A percentile compares a stretch with the other conserved stretches of the same genome.
These are phyloP conservation scores for Ogataea paradorogensis DNA, from an alignment of 805 yeast genomes.

Conservation along the genomic window DNA sequence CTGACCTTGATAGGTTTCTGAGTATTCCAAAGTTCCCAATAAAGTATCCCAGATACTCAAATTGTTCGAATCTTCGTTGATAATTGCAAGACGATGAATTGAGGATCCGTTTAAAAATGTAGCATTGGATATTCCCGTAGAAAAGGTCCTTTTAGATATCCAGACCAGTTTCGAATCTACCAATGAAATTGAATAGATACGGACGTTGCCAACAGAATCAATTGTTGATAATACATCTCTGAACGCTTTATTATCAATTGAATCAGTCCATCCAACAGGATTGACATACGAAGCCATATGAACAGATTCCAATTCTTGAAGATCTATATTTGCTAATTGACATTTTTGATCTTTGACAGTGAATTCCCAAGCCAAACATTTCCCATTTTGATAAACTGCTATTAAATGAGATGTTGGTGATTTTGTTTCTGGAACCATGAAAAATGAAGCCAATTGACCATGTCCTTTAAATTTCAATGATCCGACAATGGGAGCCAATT, in stretches of 20 bases:
- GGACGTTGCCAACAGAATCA: slow-evolving; percentile 47
- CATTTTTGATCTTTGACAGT: slow-evolving; percentile 21
- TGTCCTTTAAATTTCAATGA: slow-evolving; percentile 5
- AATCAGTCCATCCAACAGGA: slow-evolving; percentile 56
- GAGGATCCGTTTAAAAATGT: slow-evolving; percentile 69
- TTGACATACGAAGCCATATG: slow-evolving; percentile 50
- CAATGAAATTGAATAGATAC: slow-evolving; percentile 44
- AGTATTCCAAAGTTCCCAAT: slow-evolving; percentile 64
- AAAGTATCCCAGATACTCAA: slow-evolving; percentile 80
- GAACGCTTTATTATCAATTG: slow-evolving; percentile 25
- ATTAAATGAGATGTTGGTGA: slow-evolving; percentile 42
- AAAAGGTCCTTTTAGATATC: slow-evolving; percentile 47
- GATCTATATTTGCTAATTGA: slow-evolving; percentile 24
- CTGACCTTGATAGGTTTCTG: slow-evolving; percentile 38
- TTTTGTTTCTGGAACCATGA: slow-evolving; percentile 36
- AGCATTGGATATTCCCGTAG: slow-evolving; percentile 55
- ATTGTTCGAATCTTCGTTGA: slow-evolving; percentile 48
- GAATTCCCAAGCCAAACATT: slow-evolving; percentile 42
- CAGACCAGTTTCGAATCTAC: slow-evolving; percentile 40
- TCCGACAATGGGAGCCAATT: slow-evolving; percentile 24
- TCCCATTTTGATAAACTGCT: slow-evolving; percentile 43
- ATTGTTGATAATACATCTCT: slow-evolving; percentile 58
- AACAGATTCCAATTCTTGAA: slow-evolving; percentile 32
- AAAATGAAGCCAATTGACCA: slow-evolving; percentile 27
- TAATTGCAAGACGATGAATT: slow-evolving; percentile 69